Evolutionary conservation across 2,329 filamentous ascomycete species (phyloP), one percentile per base, ranked within the genome.

Genomic region (Monilinia fructicola): DNA sequence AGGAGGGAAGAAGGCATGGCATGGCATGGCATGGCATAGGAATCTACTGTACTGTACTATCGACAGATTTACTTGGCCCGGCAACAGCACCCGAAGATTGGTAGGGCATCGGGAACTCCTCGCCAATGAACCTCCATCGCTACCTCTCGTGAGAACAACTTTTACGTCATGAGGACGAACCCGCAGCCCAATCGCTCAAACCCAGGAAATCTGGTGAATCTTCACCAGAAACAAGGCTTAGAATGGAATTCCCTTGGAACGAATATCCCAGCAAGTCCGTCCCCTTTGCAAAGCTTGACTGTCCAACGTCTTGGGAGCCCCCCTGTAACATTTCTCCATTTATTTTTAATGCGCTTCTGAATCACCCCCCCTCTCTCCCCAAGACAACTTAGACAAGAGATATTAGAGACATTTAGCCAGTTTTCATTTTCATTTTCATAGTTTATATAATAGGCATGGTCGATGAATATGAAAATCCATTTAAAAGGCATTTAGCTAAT

Each of bases 331-430:
- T 31, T 35, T 59, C 55, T n/a, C 55, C 40, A 59, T 59, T 35
- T 35, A 35, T 59, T 58, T 58, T 58, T 46, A 46, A 31, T 23
- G 55, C 55, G 46, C 42, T 59, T 59, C 40, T 59, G 55, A 59
- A 59, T 59, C 23, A 59, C 40, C 26, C 18, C 21, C 21, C n/a
- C 28, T n/a, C n/a, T n/a, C n/a, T n/a, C n/a, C n/a, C n/a, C n/a
- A n/a, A n/a, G n/a, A n/a, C n/a, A n/a, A n/a, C n/a, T n/a, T n/a
- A 44, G 6, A 10, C n/a, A 18, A 58, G 38, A 44, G 55, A 58
- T 23, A 26, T 44, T n/a, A n/a, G n/a, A n/a, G n/a, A n/a, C n/a
- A n/a, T n/a, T n/a, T n/a, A n/a, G n/a, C n/a, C n/a, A n/a, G n/a
- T n/a, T n/a, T n/a, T n/a, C n/a, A n/a, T n/a, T n/a, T n/a, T n/a